Evolutionary conservation across 2,329 filamentous ascomycete genomes (phyloP).

Genomic region (Helminthosporium solani): DNA sequence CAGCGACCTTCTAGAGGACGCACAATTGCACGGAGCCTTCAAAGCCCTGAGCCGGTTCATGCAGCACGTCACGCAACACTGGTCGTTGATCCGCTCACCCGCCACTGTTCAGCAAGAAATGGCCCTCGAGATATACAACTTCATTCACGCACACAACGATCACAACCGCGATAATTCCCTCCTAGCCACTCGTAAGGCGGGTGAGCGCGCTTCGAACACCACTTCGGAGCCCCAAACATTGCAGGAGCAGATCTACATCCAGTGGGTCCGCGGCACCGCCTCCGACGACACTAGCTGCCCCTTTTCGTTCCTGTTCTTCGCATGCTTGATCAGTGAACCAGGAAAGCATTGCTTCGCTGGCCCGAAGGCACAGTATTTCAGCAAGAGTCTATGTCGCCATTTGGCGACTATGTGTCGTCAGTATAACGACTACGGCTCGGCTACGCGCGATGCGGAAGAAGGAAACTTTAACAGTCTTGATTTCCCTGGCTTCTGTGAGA

Average conservation of each 20-base stretch:
- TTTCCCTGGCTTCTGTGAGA: conserved; percentile 7
- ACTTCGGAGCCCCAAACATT: background rate
- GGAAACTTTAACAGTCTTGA: conserved; percentile 15
- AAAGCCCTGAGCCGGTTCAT: too few relatives aligned
- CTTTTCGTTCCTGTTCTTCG: conserved; percentile 21
- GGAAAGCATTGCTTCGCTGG: conserved; percentile 7
- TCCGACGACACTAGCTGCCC: conserved; percentile 23
- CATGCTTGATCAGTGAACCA: conserved; percentile 14
- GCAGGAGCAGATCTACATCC: conserved; percentile 1
- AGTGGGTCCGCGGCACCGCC: conserved; percentile 20
- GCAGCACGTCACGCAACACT: too few relatives aligned
- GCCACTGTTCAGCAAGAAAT: too few relatives aligned
- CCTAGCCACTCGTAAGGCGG: too few relatives aligned
- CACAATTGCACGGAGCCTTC: too few relatives aligned
- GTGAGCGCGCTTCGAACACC: too few relatives aligned
- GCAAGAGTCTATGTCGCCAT: conserved; percentile 15
- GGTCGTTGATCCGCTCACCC: too few relatives aligned
- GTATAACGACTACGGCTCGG: conserved; percentile 32
- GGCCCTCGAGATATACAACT: too few relatives aligned
- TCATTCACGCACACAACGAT: too few relatives aligned
- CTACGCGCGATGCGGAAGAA: conserved; percentile 28
- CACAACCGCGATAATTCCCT: too few relatives aligned
- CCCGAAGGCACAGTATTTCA: conserved; percentile 14
- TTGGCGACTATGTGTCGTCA: conserved; percentile 25
- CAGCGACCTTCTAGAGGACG: too few relatives aligned